A percentile compares a stretch with the other conserved stretches of the same genome.
phyloP scores from a whole-genome alignment of 31 red algal species.

The Odonthalia washingtoniensis region DNA sequence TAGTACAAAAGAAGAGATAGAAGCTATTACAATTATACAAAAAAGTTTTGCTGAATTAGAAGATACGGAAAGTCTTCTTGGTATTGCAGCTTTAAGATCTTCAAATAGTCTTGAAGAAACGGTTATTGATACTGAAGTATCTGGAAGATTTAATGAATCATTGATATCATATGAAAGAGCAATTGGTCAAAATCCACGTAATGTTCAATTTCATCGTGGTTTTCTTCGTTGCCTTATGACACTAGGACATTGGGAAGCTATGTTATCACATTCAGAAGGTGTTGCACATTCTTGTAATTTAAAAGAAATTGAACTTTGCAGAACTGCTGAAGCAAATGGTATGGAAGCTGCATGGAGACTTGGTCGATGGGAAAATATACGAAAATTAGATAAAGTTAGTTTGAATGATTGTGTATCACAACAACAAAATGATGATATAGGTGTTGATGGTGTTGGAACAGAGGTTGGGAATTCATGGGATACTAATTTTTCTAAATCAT shows the following conservation, averaged over 20 bases:
- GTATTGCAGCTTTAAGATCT: conserved; percentile 58
- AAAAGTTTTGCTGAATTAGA: conserved; percentile 76
- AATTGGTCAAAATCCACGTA: conserved; percentile 56
- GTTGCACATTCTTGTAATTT: conserved; percentile 57
- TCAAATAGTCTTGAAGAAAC: conserved; percentile 53
- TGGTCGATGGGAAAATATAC: conserved; percentile 79
- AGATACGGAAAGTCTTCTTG: conserved; percentile 79
- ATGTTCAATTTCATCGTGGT: conserved; percentile 38
- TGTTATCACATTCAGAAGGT: conserved; percentile 72
- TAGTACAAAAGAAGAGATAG: conserved; percentile 30
- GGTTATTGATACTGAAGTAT: conserved; percentile 79
- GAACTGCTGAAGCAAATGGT: conserved; percentile 60
- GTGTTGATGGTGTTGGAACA: not conserved
- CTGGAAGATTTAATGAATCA: conserved; percentile 69
- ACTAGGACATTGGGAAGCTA: conserved; percentile 88
- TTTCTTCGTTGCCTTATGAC: conserved; percentile 79
- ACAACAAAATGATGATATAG: not conserved
- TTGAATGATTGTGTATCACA: conserved; percentile 13
- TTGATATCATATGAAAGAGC: conserved; percentile 69
- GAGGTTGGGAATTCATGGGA: conserved; percentile 23
- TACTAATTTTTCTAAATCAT: conserved; percentile 39
- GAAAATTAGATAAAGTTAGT: not conserved
- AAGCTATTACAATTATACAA: conserved; percentile 59
- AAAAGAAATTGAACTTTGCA: conserved; percentile 41
- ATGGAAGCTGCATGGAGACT: conserved; percentile 87